These are phyloP conservation scores for Artemisia tridentata DNA, from an alignment of 129 eudicot genomes.

Conservation along the genomic window DNA sequence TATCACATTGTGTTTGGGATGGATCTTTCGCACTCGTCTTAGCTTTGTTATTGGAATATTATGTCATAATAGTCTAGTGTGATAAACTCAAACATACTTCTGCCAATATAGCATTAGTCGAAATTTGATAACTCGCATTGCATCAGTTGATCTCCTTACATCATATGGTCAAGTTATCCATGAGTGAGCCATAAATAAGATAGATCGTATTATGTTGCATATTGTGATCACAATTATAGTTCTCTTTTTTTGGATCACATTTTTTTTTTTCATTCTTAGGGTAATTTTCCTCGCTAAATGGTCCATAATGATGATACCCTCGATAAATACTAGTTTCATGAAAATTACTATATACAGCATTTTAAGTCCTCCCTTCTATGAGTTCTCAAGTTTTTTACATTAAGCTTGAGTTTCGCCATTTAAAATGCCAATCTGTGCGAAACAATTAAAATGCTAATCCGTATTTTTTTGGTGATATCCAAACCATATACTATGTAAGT, in stretches of 20 bases:
- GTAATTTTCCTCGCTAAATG: background rate
- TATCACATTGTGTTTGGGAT: too few relatives aligned
- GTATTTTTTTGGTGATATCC: background rate
- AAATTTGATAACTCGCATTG: too few relatives aligned
- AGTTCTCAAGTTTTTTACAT: background rate
- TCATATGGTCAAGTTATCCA: too few relatives aligned
- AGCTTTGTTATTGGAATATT: too few relatives aligned
- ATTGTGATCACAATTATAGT: background rate
- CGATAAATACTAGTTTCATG: background rate
- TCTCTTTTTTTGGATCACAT: background rate
- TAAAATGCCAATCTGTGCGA: conserved; percentile 11
- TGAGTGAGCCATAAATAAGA: too few relatives aligned
- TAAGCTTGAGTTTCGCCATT: conserved; percentile 9
- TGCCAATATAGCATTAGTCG: too few relatives aligned
- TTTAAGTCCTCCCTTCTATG: too few relatives aligned
- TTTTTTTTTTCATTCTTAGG: background rate
- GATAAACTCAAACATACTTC: too few relatives aligned
- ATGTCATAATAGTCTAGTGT: too few relatives aligned
- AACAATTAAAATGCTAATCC: background rate
- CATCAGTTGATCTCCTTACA: too few relatives aligned
- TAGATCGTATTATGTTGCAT: too few relatives aligned
- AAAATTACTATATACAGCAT: background rate
- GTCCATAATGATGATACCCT: background rate
- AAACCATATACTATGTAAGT: conserved; percentile 1
- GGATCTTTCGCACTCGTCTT: too few relatives aligned